Evolutionary conservation across 108 stramenopile species (phyloP), one percentile per base, ranked within the genome.

Genomic region (Poteriospumella lacustris): DNA sequence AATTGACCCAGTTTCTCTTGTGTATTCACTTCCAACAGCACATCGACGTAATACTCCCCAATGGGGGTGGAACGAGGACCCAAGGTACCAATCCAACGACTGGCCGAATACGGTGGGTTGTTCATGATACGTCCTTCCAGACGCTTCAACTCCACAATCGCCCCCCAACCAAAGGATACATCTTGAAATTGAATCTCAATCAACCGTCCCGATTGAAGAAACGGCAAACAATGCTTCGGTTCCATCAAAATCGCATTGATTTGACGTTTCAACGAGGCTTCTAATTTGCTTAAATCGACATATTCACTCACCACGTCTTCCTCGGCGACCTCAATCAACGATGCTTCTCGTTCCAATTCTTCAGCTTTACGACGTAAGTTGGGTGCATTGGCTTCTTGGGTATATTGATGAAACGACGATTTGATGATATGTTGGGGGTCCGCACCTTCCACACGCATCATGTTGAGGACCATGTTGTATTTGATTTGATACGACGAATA

Each of bases 381-480:
- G 9, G 60, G 79, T 5, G 92, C 94, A 47, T 92, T 94, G 33
- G 87, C 84, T 81, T 98, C 94, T 68, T 90, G 88, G 76, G 96
- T 95, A 76, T 91, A 96, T 39, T 94, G 94, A 76, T 94, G 91
- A 68, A 99, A 98, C 1, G 96, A 97, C 26, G 94, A 92, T 15
- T 89, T 81, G n/a, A 99, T 79, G 42, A 99, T 76, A 73, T 90
- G 94, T 82, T 99, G 95, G 5, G 97, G 97, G 73, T 97, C 95
- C 36, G 83, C 85, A 28, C 72, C 85, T 82, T 99, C 97, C 1
- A 99, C 97, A 59, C 99, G 83, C 91, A 99, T 89, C 89, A 99
- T 88, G 79, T 99, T 99, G 39, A 96, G 78, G 36, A 97, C 85
- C 99, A 99, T 99, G 85, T 97, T 98, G 91, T 99, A 99, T 9